phyloP scores from a whole-genome alignment of 768 basidiomycete genomes.

The Lactarius deliciosus region DNA sequence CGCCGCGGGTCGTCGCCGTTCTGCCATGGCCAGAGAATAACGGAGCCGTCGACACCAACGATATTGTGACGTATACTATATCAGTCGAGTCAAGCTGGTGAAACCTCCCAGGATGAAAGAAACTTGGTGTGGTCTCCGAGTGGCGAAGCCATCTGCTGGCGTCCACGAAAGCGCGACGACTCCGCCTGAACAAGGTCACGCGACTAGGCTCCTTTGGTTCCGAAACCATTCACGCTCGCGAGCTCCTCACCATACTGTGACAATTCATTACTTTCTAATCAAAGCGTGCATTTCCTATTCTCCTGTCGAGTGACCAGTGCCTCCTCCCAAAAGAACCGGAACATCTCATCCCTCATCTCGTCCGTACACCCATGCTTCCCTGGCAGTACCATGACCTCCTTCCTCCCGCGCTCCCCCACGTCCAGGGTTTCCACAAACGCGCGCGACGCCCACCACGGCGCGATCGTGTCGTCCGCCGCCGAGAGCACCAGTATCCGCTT shows the following conservation, averaged over 20 bases:
- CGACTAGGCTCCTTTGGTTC: not conserved
- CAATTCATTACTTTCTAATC: not conserved
- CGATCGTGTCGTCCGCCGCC: conserved; percentile 46
- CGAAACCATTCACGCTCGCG: too few relatives aligned
- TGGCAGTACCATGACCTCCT: conserved; percentile 35
- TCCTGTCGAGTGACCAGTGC: conserved; percentile 9
- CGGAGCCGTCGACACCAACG: not conserved
- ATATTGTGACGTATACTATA: not conserved
- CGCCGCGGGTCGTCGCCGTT: not conserved
- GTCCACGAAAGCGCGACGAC: not conserved
- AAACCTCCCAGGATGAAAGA: not conserved
- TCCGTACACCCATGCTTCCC: conserved; percentile 40
- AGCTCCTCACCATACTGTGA: too few relatives aligned
- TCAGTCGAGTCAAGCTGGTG: not conserved
- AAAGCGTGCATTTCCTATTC: not conserved
- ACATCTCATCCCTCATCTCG: conserved; percentile 39
- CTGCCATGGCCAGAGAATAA: not conserved
- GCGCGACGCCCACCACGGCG: conserved; percentile 36
- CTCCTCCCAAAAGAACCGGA: conserved; percentile 31
- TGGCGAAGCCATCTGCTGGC: not conserved
- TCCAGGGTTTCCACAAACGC: conserved; percentile 36
- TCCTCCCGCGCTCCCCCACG: conserved; percentile 35
- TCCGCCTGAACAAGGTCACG: not conserved
- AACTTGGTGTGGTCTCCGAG: not conserved
- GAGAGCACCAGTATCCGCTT: conserved; percentile 75